Evolutionary conservation across 345 rosid genomes (phyloP).

Genomic region (Boechera stricta): DNA sequence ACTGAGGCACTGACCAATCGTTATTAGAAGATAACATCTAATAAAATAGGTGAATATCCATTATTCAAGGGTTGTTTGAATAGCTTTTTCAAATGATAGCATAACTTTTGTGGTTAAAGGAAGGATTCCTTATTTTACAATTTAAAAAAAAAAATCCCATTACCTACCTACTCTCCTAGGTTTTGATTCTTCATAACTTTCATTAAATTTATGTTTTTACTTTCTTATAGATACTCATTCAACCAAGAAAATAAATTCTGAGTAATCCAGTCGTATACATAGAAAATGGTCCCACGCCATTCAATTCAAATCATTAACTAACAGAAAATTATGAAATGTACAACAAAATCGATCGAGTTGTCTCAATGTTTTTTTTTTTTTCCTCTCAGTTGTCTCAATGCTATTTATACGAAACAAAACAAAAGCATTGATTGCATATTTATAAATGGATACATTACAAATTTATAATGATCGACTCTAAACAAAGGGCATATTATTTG

Average conservation of each 20-base stretch:
- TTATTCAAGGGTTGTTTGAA: constrained; percentile 15
- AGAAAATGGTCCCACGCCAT: constrained; percentile 33
- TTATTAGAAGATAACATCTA: constrained; percentile 21
- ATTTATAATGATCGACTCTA: background rate
- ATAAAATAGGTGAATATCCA: constrained; percentile 24
- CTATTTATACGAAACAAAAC: constrained; percentile 3
- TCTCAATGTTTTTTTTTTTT: background rate
- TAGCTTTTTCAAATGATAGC: background rate
- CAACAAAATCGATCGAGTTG: constrained; percentile 18
- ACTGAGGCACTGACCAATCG: constrained; percentile 26
- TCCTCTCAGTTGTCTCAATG: constrained; percentile 8
- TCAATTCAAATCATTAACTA: constrained; percentile 29
- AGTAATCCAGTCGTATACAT: background rate
- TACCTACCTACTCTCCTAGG: constrained; percentile 34
- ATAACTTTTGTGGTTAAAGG: constrained; percentile 19
- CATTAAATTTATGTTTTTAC: background rate
- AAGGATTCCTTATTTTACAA: constrained; percentile 11
- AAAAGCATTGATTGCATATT: constrained; percentile 7
- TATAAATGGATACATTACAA: background rate
- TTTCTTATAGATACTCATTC: constrained; percentile 10
- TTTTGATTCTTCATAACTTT: constrained; percentile 14
- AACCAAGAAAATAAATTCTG: background rate
- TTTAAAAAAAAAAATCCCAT: background rate
- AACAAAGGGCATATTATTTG: background rate
- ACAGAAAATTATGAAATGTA: constrained; percentile 18